phyloP scores from a whole-genome alignment of 176 grass and related monocot genomes.

The Oryza nivara region DNA sequence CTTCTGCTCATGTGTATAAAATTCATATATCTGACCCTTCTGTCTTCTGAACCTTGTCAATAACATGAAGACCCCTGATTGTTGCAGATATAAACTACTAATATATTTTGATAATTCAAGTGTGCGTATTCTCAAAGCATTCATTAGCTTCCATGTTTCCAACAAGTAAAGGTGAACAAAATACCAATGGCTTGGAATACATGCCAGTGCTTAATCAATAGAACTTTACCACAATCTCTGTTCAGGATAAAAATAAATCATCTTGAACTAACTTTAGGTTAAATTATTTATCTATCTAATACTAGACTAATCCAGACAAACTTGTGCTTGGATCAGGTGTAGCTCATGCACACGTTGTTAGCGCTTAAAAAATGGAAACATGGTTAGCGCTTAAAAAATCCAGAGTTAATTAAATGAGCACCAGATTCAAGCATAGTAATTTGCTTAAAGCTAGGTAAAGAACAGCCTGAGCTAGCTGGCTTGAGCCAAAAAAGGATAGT shows the following conservation, averaged over 20 bases:
- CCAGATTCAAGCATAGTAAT: background rate
- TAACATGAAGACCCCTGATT: background rate
- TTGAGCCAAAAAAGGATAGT: background rate
- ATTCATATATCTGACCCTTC: background rate
- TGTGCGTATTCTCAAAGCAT: constrained; percentile 3
- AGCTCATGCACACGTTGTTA: background rate
- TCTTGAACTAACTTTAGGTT: background rate
- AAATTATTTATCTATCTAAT: background rate
- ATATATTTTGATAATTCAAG: background rate
- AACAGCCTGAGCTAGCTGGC: background rate
- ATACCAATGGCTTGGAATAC: background rate
- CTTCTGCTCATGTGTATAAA: background rate
- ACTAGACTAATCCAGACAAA: background rate
- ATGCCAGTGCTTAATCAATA: background rate
- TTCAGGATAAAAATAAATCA: constrained; percentile 25
- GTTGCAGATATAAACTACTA: background rate
- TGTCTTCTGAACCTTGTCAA: constrained; percentile 34
- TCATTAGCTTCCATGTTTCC: background rate
- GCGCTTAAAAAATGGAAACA: background rate
- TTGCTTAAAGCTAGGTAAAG: background rate
- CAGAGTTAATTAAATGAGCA: background rate
- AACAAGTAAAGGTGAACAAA: background rate
- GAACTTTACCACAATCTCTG: background rate
- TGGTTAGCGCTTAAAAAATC: background rate
- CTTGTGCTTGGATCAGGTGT: background rate